Conservation (phyloP, 108 stramenopile species). For the Skeletonema potamos region DNA sequence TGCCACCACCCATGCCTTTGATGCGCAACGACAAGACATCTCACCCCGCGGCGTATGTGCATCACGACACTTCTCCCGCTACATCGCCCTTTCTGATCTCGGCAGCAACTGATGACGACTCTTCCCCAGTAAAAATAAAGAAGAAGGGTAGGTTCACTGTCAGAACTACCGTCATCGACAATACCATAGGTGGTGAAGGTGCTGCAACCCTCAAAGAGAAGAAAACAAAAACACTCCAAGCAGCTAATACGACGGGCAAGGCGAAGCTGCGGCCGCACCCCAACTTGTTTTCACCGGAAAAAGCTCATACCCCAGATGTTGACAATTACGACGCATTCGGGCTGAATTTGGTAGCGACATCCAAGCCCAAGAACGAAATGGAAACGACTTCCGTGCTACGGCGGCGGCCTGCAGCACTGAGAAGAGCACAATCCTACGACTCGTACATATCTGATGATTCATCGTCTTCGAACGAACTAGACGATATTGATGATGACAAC, state of each 20-base stretch:
- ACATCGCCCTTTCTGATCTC: not conserved
- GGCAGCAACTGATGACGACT: not conserved
- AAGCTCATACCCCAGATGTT: slow-evolving; percentile 6
- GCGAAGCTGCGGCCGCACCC: slow-evolving; percentile 14
- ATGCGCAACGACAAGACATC: too few species aligned
- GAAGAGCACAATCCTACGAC: not conserved
- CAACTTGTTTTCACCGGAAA: slow-evolving; percentile 1
- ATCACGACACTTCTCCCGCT: not conserved
- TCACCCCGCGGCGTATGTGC: too few species aligned
- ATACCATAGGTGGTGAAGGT: not conserved
- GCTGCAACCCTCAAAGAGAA: not conserved
- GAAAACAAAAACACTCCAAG: not conserved
- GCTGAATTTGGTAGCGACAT: slow-evolving; percentile 11
- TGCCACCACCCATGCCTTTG: too few species aligned
- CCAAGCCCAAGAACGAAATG: not conserved
- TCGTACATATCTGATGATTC: slow-evolving; percentile 21
- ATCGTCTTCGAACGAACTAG: not conserved
- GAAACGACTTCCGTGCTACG: not conserved
- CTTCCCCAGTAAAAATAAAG: not conserved
- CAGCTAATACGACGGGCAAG: too few species aligned
- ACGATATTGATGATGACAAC: not conserved
- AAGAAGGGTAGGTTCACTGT: not conserved
- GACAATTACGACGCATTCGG: slow-evolving; percentile 20
- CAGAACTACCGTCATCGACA: not conserved
- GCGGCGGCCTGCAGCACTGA: not conserved